A percentile compares a stretch with the other conserved stretches of the same genome.
These are phyloP conservation scores for Leishmania arabica DNA, from an alignment of 208 protist genomes.

Conservation along the genomic window DNA sequence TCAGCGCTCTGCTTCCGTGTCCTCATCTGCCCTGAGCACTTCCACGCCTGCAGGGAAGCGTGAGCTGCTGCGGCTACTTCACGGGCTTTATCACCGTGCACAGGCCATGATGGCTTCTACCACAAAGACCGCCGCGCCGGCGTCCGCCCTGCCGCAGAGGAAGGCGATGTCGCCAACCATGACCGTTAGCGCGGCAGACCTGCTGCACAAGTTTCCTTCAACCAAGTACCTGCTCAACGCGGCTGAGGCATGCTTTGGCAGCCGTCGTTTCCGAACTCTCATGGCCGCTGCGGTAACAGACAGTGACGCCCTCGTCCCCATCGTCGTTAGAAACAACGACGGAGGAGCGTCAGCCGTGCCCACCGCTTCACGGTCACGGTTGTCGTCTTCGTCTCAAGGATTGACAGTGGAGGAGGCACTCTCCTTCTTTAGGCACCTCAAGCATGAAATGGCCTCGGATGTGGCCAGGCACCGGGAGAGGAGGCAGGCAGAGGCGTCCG, in stretches of 20 bases:
- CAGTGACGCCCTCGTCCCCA: not conserved
- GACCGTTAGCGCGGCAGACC: no score
- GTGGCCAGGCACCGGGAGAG: not conserved
- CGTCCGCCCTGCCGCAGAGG: not conserved
- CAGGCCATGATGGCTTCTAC: not conserved
- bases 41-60: not conserved
- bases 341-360: not conserved
- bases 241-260: conserved; percentile 23
- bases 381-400: not conserved
- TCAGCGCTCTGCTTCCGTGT: not conserved
- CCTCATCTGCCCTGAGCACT: conserved; percentile 1
- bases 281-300: conserved; percentile 4
- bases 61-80: conserved; percentile 13
- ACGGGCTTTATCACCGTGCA: conserved; percentile 10
- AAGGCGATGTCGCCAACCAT: not conserved
- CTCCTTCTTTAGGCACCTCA: conserved; percentile 14
- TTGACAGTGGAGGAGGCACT: conserved; percentile 25
- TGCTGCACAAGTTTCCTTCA: not conserved
- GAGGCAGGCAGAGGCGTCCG: not conserved
- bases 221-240: conserved; percentile 8
- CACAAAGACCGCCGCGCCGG: not conserved
- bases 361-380: not conserved
- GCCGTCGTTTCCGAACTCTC: conserved; percentile 10
- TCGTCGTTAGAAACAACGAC: not conserved
- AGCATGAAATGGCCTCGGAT: conserved; percentile 1